Percentiles rank a stretch among this genome's conserved stretches.
These are phyloP conservation scores for Spinacia oleracea DNA, from an alignment of 179 eudicot species.

Conservation along the genomic window DNA sequence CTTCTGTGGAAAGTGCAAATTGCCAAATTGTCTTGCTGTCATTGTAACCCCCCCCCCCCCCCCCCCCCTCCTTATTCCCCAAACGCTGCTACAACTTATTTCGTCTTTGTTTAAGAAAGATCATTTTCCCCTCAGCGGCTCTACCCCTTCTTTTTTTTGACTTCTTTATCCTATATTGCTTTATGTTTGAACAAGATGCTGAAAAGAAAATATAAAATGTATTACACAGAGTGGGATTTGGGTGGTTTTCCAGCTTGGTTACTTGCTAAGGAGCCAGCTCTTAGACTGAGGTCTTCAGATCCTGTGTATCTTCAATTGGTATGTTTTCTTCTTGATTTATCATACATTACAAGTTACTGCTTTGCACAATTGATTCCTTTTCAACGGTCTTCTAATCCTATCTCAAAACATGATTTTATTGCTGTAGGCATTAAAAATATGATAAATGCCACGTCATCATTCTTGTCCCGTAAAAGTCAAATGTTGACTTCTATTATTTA, in stretches of 20 bases:
- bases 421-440: no score
- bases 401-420: neutral
- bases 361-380: neutral
- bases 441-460: no score
- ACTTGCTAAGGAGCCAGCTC: slow-evolving; percentile 73
- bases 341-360: neutral
- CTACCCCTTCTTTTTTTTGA: neutral
- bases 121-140: neutral
- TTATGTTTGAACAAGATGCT: neutral
- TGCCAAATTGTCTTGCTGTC: neutral
- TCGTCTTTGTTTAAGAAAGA: neutral
- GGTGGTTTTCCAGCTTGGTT: slow-evolving; percentile 99
- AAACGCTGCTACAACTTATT: neutral
- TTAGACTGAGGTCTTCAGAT: slow-evolving; percentile 82
- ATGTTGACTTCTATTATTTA: no score
- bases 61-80: neutral
- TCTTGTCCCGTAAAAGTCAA: no score
- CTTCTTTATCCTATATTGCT: slow-evolving; percentile 3
- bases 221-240: slow-evolving; percentile 96
- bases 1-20: neutral
- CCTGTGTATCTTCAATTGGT: slow-evolving; percentile 73
- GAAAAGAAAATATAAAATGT: slow-evolving; percentile 14
- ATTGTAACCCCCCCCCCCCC: neutral
- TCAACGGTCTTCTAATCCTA: neutral
- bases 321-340: slow-evolving; percentile 21